phyloP scores from a whole-genome alignment of 164 flowering plant genomes.

The Chimonanthus salicifolius region DNA sequence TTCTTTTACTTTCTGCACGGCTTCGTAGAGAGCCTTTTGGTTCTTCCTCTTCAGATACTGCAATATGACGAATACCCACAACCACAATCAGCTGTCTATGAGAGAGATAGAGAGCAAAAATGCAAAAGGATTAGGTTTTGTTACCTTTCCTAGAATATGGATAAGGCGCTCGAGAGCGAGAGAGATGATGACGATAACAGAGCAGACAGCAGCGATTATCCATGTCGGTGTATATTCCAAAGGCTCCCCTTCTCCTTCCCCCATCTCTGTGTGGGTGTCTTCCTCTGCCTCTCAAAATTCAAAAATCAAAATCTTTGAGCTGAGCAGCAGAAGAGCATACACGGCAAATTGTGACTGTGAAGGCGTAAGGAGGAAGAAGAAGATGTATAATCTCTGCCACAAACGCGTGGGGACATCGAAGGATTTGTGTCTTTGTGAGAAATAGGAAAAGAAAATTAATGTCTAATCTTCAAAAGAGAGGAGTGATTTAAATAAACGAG shows the following conservation, averaged over 20 bases:
- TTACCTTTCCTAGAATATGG: slow-evolving; percentile 50
- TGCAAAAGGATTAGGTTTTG: neutral
- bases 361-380: too few relatives aligned
- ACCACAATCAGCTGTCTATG: neutral
- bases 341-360: too few relatives aligned
- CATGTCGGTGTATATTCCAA: slow-evolving; percentile 71
- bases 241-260: slow-evolving; percentile 2
- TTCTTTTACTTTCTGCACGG: slow-evolving; percentile 78
- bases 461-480: too few relatives aligned
- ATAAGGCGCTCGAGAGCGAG: slow-evolving; percentile 46
- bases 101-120: too few relatives aligned
- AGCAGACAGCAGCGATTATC: slow-evolving; percentile 59
- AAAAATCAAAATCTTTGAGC: too few relatives aligned
- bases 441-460: too few relatives aligned
- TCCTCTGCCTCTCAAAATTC: slow-evolving; percentile 2
- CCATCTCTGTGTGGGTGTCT: slow-evolving; percentile 4
- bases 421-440: too few relatives aligned
- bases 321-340: neutral
- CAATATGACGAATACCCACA: neutral
- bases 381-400: too few relatives aligned
- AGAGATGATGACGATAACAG: slow-evolving; percentile 50
- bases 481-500: too few relatives aligned
- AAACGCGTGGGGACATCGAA: too few relatives aligned
- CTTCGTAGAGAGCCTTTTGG: slow-evolving; percentile 70
- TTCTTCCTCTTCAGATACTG: slow-evolving; percentile 60